These are phyloP conservation scores for Sclerotinia trifoliorum DNA, from an alignment of 2,329 filamentous ascomycete genomes.

Conservation along the genomic window DNA sequence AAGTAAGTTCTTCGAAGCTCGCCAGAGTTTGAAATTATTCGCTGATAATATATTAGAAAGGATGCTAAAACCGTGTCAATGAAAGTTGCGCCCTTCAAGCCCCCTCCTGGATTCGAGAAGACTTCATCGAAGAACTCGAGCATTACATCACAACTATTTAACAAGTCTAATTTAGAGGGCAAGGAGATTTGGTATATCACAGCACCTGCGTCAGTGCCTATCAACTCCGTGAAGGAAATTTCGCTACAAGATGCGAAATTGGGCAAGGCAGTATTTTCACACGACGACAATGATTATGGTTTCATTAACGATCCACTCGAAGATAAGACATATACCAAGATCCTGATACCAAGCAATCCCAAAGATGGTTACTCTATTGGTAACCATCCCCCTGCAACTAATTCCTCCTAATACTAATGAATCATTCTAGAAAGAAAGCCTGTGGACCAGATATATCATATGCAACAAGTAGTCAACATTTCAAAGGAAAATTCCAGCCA, in stretches of 20 bases:
- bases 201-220: constrained; percentile 66
- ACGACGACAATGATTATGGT: constrained; percentile 63
- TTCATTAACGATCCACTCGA: constrained; percentile 54
- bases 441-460: constrained; percentile 61
- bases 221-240: constrained; percentile 64
- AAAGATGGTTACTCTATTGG: constrained; percentile 54
- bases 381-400: constrained; percentile 39
- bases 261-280: constrained; percentile 56
- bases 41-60: constrained; percentile 16
- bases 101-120: constrained; percentile 36
- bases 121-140: constrained; percentile 24
- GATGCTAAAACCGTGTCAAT: constrained; percentile 25
- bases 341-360: constrained; percentile 59
- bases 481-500: constrained; percentile 27
- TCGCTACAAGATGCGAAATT: constrained; percentile 57
- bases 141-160: constrained; percentile 50
- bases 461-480: constrained; percentile 62
- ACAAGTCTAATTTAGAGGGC: constrained; percentile 57
- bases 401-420: constrained; percentile 5
- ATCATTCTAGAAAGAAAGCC: constrained; percentile 31
- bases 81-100: constrained; percentile 29
- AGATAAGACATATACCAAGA: constrained; percentile 53
- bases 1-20: constrained; percentile 22
- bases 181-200: constrained; percentile 83
- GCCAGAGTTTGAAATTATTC: not conserved